A percentile compares a stretch with the other conserved stretches of the same genome.
Conservation (phyloP, 1,284 basidiomycete species). For the Melanopsichium pennsylvanicum region DNA sequence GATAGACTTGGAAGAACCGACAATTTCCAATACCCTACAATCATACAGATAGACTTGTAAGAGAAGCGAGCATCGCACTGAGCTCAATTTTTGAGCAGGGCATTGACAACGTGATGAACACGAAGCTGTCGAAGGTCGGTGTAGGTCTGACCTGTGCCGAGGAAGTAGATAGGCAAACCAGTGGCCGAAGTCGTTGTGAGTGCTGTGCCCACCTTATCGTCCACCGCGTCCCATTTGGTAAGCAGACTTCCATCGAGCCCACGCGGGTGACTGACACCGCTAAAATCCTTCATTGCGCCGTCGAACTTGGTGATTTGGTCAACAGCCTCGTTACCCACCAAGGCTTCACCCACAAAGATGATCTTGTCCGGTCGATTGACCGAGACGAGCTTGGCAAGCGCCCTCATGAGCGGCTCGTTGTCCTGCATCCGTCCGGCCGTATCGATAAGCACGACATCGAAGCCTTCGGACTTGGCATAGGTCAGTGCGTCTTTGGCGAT, state of each 20-base stretch:
- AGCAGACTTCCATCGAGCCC: slow-evolving; percentile 64
- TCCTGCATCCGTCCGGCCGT: slow-evolving; percentile 66
- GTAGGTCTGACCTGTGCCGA: slow-evolving; percentile 65
- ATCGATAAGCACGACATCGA: slow-evolving; percentile 65
- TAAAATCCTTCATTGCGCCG: slow-evolving; percentile 62
- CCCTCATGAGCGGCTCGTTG: slow-evolving; percentile 65
- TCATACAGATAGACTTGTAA: too few species aligned
- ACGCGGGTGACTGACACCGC: slow-evolving; percentile 58
- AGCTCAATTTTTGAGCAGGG: slow-evolving; percentile 59
- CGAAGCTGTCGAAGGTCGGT: slow-evolving; percentile 63
- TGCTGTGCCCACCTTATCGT: slow-evolving; percentile 64
- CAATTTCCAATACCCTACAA: slow-evolving; percentile 8
- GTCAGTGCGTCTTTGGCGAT: slow-evolving; percentile 92
- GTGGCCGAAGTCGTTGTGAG: slow-evolving; percentile 62
- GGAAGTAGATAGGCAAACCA: slow-evolving; percentile 63
- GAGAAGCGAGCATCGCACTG: not conserved
- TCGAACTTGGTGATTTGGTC: slow-evolving; percentile 65
- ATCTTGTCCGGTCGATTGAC: slow-evolving; percentile 65
- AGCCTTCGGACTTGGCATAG: slow-evolving; percentile 56
- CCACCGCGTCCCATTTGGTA: slow-evolving; percentile 65
- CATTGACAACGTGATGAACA: slow-evolving; percentile 63
- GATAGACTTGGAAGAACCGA: too few species aligned
- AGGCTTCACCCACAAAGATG: slow-evolving; percentile 65
- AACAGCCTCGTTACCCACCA: slow-evolving; percentile 65
- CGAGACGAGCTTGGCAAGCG: slow-evolving; percentile 62